phyloP scores from a whole-genome alignment of 2,329 filamentous ascomycete species.

The Trichoderma atrobrunneum region DNA sequence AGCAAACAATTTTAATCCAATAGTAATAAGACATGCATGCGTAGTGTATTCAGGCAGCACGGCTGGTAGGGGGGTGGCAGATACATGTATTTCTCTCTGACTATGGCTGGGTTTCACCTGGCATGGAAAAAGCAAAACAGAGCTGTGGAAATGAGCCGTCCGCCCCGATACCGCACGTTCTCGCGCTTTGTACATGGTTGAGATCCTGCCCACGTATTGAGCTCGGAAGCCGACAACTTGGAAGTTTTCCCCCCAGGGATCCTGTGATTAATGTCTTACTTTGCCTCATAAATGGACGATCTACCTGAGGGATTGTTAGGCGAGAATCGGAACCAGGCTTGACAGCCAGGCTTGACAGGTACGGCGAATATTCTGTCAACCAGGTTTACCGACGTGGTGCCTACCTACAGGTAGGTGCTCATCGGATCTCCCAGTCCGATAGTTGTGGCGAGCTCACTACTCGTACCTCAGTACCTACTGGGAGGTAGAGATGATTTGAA shows the following conservation, averaged over 20 bases:
- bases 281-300: not conserved
- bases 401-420: not conserved
- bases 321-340: not conserved
- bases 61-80: not conserved
- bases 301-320: not conserved
- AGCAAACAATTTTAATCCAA: not conserved
- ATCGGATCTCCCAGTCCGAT: not conserved
- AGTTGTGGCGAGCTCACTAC: not conserved
- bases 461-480: not conserved
- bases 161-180: not conserved
- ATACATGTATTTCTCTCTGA: not conserved
- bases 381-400: not conserved
- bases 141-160: not conserved
- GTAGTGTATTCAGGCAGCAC: not conserved
- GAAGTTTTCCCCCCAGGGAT: not conserved
- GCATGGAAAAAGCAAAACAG: not conserved
- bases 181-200: not conserved
- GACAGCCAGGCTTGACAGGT: not conserved
- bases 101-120: not conserved
- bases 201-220: not conserved
- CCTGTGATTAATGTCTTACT: not conserved
- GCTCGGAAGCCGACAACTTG: not conserved
- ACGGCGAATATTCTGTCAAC: not conserved
- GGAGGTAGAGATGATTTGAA: not conserved
- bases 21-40: slow-evolving; percentile 2